phyloP scores from a whole-genome alignment of 331 rosid genomes.

The Rhamnella rubrinervis region DNA sequence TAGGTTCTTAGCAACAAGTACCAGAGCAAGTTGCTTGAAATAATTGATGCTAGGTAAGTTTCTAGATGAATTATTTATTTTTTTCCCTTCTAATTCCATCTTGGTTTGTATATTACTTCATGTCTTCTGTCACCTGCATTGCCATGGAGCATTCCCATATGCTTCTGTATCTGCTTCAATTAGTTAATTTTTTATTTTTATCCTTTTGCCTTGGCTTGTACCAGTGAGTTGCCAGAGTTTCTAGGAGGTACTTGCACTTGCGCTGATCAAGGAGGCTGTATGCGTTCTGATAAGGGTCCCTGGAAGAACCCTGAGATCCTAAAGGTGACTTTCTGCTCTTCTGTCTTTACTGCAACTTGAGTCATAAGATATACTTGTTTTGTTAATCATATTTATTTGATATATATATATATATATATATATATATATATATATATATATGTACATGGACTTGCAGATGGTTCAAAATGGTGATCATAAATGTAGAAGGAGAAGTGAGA shows the following conservation, averaged over 20 bases:
- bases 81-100: neutral
- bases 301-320: constrained; percentile 74
- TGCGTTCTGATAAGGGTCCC: constrained; percentile 90
- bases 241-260: constrained; percentile 90
- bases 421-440: too few relatives aligned
- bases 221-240: constrained; percentile 86
- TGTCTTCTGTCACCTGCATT: neutral
- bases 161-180: neutral
- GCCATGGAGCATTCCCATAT: too few relatives aligned
- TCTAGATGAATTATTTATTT: constrained; percentile 4
- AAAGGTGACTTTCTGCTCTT: constrained; percentile 34
- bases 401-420: neutral
- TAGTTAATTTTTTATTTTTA: neutral
- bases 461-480: constrained; percentile 73
- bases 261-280: constrained; percentile 80
- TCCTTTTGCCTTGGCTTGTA: constrained; percentile 21
- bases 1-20: constrained; percentile 93
- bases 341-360: neutral
- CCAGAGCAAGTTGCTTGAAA: constrained; percentile 81
- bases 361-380: neutral
- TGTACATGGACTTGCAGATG: constrained; percentile 50
- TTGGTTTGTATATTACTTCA: constrained; percentile 1
- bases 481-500: constrained; percentile 42
- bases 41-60: constrained; percentile 81
- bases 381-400: constrained; percentile 7